Percentiles rank a stretch among this genome's conserved stretches.
phyloP scores from a whole-genome alignment of 2,329 filamentous ascomycete genomes.

The Cordyceps tenuipes region DNA sequence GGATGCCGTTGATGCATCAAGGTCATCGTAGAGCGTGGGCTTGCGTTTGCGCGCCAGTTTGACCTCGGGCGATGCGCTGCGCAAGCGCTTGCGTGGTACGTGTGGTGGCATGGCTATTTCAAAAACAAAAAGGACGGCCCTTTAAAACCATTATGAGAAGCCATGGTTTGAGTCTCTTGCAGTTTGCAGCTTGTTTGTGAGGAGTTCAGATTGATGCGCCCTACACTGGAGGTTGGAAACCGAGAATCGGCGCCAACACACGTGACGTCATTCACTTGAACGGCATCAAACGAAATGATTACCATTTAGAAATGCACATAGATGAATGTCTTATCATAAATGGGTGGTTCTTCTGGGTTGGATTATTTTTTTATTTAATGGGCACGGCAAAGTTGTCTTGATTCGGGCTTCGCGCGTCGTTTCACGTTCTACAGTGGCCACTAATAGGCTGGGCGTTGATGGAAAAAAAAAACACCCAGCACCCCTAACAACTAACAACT shows the following conservation, averaged over 20 bases:
- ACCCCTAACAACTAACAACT: too few relatives aligned
- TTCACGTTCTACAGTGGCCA: too few relatives aligned
- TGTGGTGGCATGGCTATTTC: conserved; percentile 53
- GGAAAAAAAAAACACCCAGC: too few relatives aligned
- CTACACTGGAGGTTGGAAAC: background rate
- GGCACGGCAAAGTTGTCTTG: too few relatives aligned
- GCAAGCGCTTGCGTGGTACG: conserved; percentile 58
- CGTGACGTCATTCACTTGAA: conserved; percentile 6
- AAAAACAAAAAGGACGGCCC: background rate
- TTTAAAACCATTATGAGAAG: background rate
- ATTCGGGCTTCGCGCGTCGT: too few relatives aligned
- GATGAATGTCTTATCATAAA: too few relatives aligned
- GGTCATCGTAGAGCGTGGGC: conserved; percentile 51
- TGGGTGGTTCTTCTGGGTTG: too few relatives aligned
- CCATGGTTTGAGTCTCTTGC: too few relatives aligned
- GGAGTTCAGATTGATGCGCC: background rate
- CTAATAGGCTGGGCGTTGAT: too few relatives aligned
- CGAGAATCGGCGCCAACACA: background rate
- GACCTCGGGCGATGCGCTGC: conserved; percentile 25
- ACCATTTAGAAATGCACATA: too few relatives aligned
- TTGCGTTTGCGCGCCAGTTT: conserved; percentile 34
- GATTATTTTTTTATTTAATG: too few relatives aligned
- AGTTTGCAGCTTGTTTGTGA: background rate
- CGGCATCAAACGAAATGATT: background rate
- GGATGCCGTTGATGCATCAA: conserved; percentile 43